phyloP scores from a whole-genome alignment of 2,329 filamentous ascomycete species.

The Exserohilum rostratum region DNA sequence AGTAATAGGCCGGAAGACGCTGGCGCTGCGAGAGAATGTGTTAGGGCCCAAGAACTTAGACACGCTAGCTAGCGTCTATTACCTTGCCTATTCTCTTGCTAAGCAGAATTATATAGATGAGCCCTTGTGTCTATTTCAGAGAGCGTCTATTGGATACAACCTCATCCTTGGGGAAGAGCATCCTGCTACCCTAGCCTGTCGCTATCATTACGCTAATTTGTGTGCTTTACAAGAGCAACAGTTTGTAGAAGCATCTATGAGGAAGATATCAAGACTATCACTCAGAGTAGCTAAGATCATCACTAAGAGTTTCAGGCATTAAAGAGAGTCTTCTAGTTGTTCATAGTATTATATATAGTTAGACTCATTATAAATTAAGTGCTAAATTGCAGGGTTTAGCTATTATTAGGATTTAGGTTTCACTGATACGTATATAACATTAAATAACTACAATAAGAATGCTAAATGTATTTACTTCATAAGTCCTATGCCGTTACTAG shows the following conservation, averaged over 20 bases:
- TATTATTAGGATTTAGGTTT: no score
- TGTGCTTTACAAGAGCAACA: background rate
- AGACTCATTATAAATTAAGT: no score
- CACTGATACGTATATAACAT: no score
- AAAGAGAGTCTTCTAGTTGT: background rate
- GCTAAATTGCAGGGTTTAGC: no score
- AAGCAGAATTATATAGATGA: slow-evolving; percentile 1
- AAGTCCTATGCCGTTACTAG: no score
- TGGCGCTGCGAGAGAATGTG: background rate
- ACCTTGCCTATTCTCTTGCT: slow-evolving; percentile 8
- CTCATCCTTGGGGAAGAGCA: slow-evolving; percentile 3
- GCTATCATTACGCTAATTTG: background rate
- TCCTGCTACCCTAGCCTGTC: background rate
- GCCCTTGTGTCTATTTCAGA: slow-evolving; percentile 3
- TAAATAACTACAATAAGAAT: no score
- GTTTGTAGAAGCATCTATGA: background rate
- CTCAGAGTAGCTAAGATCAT: background rate
- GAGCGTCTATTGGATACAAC: slow-evolving; percentile 5
- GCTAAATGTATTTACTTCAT: no score
- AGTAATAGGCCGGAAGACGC: background rate
- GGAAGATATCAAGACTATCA: background rate
- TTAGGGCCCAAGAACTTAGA: background rate
- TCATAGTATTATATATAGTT: background rate
- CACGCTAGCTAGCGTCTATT: slow-evolving; percentile 9
- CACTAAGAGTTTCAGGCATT: background rate